These are phyloP conservation scores for Hapsidospora chrysogenum DNA, from an alignment of 495 filamentous ascomycete genomes.

Conservation along the genomic window DNA sequence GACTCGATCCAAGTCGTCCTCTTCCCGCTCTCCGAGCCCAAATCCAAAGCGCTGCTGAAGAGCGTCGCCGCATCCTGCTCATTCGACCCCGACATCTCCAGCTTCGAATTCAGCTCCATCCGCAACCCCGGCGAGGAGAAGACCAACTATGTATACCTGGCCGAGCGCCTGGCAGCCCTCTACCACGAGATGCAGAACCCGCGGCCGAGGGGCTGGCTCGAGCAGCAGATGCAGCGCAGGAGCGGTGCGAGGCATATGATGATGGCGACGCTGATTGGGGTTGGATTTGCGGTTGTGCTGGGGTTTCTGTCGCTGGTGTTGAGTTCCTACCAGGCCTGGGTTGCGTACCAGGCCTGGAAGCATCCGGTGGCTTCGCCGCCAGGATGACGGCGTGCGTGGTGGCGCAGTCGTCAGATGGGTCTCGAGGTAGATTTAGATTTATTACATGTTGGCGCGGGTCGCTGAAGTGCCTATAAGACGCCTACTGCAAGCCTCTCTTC, in stretches of 20 bases:
- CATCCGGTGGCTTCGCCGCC: too few species aligned
- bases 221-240: conserved; percentile 18
- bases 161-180: conserved; percentile 12
- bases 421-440: too few species aligned
- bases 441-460: too few species aligned
- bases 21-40: conserved; percentile 17
- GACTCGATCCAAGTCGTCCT: conserved; percentile 21
- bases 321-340: too few species aligned
- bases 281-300: too few species aligned
- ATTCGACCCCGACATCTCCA: conserved; percentile 16
- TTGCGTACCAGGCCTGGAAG: too few species aligned
- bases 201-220: conserved; percentile 13
- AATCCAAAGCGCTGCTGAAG: conserved; percentile 12
- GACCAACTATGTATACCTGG: conserved; percentile 16
- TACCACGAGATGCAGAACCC: conserved; percentile 20
- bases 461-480: too few species aligned
- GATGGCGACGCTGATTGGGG: too few species aligned
- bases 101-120: conserved; percentile 13
- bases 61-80: conserved; percentile 9
- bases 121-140: conserved; percentile 13
- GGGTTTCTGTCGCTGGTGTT: too few species aligned
- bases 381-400: too few species aligned
- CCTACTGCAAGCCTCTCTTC: too few species aligned
- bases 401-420: too few species aligned
- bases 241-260: conserved; percentile 21